Evolutionary conservation across 2,329 filamentous ascomycete genomes (phyloP), one percentile per base, ranked within the genome.

Genomic region (Coleophoma crateriformis): DNA sequence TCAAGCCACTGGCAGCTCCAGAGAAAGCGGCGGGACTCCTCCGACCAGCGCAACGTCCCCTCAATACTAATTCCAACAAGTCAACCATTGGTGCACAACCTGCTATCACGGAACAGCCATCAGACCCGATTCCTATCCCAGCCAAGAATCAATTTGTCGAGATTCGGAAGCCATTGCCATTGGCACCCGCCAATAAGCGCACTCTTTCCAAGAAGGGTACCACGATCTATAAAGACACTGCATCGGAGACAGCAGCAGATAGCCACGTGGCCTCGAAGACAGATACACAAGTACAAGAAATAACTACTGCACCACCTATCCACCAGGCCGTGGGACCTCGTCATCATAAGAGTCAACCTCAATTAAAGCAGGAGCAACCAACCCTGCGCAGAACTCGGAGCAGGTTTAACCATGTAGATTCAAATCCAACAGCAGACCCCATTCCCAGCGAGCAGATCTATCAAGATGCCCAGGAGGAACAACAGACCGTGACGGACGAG

Each of bases 31-130:
- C 73, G 7, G 65, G 68, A 14, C 66, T 72, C 33, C 67, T 79
- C 41, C 76, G 79, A 57, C 82, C 82, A n/a, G 79, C 81, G n/a
- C 81, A 86, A 60, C 76, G 82, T 51, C 78, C 79, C 27, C 58
- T 78, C 40, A 61, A 58, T 54, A 52, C 48, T 40, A 50, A 54
- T 33, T 48, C 49, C 34, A 35, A 45, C 17, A 63, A 63, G 44
- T 45, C 41, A 17, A 19, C 50, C 38, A 15, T 27, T 4, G 11
- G 13, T 53, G 13, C 50, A 43, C 22, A 56, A 11, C 37, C 45
- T 13, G 46, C 38, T 22, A 42, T 47, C 19, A 39, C 34, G 11
- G 49, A 58, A 38, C 14, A 14, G 35, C 7, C 15, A 19, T 22
- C 46, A 38, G 42, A 53, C 45, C 50, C 57, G 10, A 46, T 39